phyloP scores from a whole-genome alignment of 441 rosid species.

The Macaranga tanarius region DNA sequence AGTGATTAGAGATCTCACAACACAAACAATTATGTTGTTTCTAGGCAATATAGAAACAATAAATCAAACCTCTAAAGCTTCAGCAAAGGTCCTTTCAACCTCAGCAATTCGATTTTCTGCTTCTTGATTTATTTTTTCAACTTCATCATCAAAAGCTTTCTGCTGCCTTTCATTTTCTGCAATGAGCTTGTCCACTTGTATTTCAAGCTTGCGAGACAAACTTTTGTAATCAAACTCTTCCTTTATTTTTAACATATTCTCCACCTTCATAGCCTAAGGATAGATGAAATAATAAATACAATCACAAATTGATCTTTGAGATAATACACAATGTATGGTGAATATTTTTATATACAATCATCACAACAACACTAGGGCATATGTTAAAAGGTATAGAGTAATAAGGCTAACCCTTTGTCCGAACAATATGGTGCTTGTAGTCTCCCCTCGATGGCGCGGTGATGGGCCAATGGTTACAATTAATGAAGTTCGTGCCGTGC shows the following conservation, averaged over 20 bases:
- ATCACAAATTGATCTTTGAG: background rate
- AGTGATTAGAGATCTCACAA: background rate
- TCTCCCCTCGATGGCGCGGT: conserved; percentile 98
- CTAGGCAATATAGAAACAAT: background rate
- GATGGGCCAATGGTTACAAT: conserved; percentile 97
- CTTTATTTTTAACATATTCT: conserved; percentile 96
- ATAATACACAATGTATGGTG: background rate
- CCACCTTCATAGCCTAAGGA: conserved; percentile 95
- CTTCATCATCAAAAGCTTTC: conserved; percentile 80
- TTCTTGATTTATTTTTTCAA: conserved; percentile 76
- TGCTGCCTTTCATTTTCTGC: conserved; percentile 94
- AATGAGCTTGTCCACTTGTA: conserved; percentile 87
- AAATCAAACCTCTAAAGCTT: conserved; percentile 81
- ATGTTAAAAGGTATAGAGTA: conserved; percentile 4
- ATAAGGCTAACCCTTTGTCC: conserved; percentile 80
- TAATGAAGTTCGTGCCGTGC: conserved; percentile 95
- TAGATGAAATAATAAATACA: conserved; percentile 18
- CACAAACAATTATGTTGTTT: background rate
- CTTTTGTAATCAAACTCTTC: conserved; percentile 99
- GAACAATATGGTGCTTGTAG: conserved; percentile 95
- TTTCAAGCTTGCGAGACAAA: conserved; percentile 86
- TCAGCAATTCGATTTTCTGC: conserved; percentile 72
- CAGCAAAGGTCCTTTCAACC: conserved; percentile 78
- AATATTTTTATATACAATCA: background rate
- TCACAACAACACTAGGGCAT: background rate